Evolutionary conservation across 2,329 filamentous ascomycete species (phyloP), one percentile per base, ranked within the genome.

Genomic region (Arthrobotrys pseudoclavata): DNA sequence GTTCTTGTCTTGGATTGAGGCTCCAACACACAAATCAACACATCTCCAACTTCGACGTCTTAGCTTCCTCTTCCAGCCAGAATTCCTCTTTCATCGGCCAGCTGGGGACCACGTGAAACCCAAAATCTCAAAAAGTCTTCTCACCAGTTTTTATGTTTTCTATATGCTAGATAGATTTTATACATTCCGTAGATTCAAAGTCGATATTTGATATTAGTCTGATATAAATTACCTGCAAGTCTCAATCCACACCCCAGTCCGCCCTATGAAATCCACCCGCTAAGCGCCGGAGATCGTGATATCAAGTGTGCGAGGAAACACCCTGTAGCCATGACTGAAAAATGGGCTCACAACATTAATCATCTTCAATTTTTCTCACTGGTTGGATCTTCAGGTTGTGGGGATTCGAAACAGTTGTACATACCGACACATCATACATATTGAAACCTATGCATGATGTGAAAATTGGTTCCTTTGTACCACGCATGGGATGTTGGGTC

Each of bases 201-300:
- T n/a, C 13, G 26, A 53, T 53, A 53, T 29, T 31, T 12, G 9
- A 57, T 22, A 57, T 57, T 29, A 15, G 29, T 12, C 52, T 29
- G 18, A 57, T 57, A 22, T 57, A 57, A 57, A 53, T 24, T 53
- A 20, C 31, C 52, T 57, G 52, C 31, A 57, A 34, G 31, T 57
- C 52, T 24, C 66, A 31, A 61, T 69, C 53, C 53, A 34, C 42
- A 61, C 42, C 40, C 52, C 18, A 18, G 31, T 22, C 55, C 53
- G 45, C 67, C 66, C 67, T 70, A 70, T 70, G 45, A 70, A n/a
- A 70, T 52, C 22, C 12, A 42, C 52, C 45, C 55, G 55, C 47
- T 70, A 70, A 70, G 53, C 67, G 67, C 67, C 67, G 42, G 53
- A 40, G 53, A 47, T 57, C 50, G 24, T 57, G 31, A 57, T 57